Conservation (phyloP, 306 rosid genomes). For the Dalbergia oliveri region DNA sequence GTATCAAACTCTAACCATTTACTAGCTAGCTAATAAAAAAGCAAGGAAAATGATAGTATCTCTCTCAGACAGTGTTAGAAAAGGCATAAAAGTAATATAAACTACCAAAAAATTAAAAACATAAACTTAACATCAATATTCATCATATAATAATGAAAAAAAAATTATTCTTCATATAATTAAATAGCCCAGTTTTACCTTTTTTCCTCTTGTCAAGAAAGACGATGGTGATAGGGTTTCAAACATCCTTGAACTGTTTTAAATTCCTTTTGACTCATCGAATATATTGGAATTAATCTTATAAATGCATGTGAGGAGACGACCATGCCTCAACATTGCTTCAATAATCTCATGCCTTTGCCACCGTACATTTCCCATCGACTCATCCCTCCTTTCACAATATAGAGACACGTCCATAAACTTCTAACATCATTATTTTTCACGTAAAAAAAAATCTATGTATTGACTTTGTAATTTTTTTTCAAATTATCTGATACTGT, state of each 20-base stretch:
- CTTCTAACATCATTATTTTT: background rate
- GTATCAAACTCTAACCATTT: background rate
- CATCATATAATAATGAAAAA: too few species aligned
- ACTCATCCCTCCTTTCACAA: background rate
- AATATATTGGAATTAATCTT: background rate
- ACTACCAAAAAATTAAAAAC: too few species aligned
- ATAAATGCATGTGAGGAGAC: background rate
- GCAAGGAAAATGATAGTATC: background rate
- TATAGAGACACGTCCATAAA: background rate
- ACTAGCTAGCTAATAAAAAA: background rate
- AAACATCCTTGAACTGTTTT: background rate
- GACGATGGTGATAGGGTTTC: background rate
- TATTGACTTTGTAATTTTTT: too few species aligned
- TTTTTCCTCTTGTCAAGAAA: too few species aligned
- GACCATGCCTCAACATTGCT: conserved; percentile 1
- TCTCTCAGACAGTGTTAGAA: background rate
- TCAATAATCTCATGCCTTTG: background rate
- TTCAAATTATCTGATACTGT: too few species aligned
- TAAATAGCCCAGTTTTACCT: background rate
- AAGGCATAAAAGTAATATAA: background rate
- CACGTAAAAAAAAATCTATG: too few species aligned
- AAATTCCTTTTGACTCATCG: background rate
- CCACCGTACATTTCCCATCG: background rate
- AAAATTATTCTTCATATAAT: too few species aligned
- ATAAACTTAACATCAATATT: too few species aligned